Base-by-base conservation (phyloP, 139 green algal species). In the Eudorina sp. region DNA sequence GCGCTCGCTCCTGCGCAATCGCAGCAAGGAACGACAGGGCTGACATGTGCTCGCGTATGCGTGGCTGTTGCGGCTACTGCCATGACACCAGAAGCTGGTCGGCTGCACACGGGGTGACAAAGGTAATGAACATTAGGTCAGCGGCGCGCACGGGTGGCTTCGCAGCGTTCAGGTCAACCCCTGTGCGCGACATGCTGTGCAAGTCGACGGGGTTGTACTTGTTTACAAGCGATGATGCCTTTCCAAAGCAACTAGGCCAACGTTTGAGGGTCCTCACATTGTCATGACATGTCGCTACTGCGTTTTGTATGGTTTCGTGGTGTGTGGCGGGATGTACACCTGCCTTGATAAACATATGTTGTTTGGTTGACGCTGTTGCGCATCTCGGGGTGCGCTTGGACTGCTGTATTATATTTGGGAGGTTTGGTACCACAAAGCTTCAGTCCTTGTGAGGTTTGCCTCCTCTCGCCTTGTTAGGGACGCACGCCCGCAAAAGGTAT, bases 1-100 rank as follows among this genome's bases (percentile, higher is more conserved):
- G 75, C 75, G 75, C 9, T 83, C 75, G n/a, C 51, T 83, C 16
- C 25, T 83, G 23, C 48, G 75, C 18, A 68, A 69, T n/a, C 48
- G 48, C 13, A 69, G 48, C 36, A 83, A 82, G n/a, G n/a, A n/a
- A 53, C 64, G 45, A 82, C 16, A 40, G 25, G 70, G 9, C 7
- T 2, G 70, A 58, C 21, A 34, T 23, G 23, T 66, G 4, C 55
- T 5, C 29, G 55, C 55, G 8, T 66, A 34, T 66, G 27, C 23
- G 55, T 66, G 55, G 23, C 27, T 11, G 55, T 27, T 34, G 7
- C 55, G 55, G 3, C 4, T 25, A 34, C 29, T 66, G 23, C 55
- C 29, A 4, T 27, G 8, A 66, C 55, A 34, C 55, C 55, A 66
- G 29, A 66, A 25, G 55, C 55, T 27, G 55, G 23, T 23, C 29